A percentile compares a stretch with the other conserved stretches of the same genome.
Evolutionary conservation across 345 rosid species (phyloP).

Genomic region (Gossypium arboreum): DNA sequence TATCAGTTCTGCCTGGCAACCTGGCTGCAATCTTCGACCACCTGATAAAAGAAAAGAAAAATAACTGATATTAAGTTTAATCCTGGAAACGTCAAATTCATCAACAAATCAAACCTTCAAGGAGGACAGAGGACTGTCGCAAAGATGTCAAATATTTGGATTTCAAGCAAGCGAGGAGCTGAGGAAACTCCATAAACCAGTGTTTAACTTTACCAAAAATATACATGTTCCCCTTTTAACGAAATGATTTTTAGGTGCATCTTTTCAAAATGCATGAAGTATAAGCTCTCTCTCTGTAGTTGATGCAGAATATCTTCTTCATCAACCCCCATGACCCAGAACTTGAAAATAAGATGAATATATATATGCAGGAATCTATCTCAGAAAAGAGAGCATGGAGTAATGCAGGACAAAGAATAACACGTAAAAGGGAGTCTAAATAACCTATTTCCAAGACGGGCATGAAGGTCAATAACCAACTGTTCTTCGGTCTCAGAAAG

Average conservation of each 20-base stretch:
- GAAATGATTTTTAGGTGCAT: not conserved
- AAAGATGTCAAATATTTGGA: not conserved
- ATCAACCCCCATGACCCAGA: not conserved
- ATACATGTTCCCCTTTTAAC: not conserved
- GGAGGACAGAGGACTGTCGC: not conserved
- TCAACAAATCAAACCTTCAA: not conserved
- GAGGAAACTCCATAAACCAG: not conserved
- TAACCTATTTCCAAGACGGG: conserved; percentile 72
- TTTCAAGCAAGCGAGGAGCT: not conserved
- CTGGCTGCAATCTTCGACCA: conserved; percentile 97
- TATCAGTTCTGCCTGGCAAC: conserved; percentile 92
- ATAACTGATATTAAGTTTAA: not conserved
- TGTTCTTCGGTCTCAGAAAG: conserved; percentile 68
- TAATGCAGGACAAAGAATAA: not conserved
- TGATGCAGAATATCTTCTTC: not conserved
- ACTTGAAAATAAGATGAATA: not conserved
- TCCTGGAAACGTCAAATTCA: not conserved
- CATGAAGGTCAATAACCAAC: conserved; percentile 71
- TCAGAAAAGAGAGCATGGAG: not conserved
- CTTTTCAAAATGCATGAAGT: not conserved
- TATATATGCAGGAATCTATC: not conserved
- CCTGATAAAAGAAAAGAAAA: conserved; percentile 29
- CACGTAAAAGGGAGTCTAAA: not conserved
- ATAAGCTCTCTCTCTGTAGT: not conserved
- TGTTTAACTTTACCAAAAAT: not conserved